Evolutionary conservation across 352 stramenopile genomes (phyloP), one percentile per base, ranked within the genome.

Genomic region (Globisporangium parvum): DNA sequence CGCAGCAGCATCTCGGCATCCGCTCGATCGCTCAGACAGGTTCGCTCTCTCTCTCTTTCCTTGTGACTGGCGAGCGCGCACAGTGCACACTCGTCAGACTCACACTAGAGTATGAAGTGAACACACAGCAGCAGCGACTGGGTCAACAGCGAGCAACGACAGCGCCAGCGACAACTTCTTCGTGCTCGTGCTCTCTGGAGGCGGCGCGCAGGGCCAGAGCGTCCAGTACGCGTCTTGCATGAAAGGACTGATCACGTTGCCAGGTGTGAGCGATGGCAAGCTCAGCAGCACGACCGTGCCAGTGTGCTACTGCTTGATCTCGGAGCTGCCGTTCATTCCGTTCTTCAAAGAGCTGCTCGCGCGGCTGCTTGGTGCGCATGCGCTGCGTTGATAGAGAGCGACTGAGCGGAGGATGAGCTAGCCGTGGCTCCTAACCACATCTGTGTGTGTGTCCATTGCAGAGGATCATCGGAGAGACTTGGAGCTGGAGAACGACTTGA

Each of bases 161-260:
- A 45, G 14, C 39, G 2, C 1, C 2, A 23, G 15, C 10, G 54
- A 59, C 26, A 65, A 71, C 1, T 79, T 80, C 49, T 85, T 85
- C 54, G 70, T 82, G 14, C 44, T 85, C 23, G 59, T 82, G 62
- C 66, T 85, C 4, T 77, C 74, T n/a, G 72, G 74, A 1, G 70
- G 74, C 24, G 74, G 74, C 1, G 47, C 63, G 0, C 73, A 82
- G 53, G 74, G 74, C 3, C 74, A 85, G 46, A 73, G 56, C 39
- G 65, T 82, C 47, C 74, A 82, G 44, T 85, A 80, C 62, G 72
- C 72, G 10, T 80, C 73, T 47, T 85, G 74, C 47, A 67, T 82
- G 70, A 81, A 80, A 52, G 66, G 62, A 23, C 47, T 26, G 23
- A 45, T 78, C 11, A 50, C 17, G n/a, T 31, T 85, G 40, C 63